phyloP scores from a whole-genome alignment of 2,329 filamentous ascomycete species.

The Nigrospora osmanthi region DNA sequence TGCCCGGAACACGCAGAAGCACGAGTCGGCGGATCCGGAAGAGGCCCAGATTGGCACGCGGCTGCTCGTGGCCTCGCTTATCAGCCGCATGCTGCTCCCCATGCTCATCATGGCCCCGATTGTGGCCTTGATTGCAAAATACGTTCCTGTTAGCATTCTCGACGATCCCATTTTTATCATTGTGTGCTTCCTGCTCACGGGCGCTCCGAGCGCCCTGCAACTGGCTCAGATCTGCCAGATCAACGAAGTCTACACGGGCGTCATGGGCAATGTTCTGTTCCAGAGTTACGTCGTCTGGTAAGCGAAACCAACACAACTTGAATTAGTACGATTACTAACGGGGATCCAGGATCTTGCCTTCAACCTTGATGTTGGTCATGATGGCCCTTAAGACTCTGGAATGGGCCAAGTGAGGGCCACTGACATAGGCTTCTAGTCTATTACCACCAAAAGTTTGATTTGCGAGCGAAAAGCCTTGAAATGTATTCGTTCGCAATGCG shows the following conservation, averaged over 20 bases:
- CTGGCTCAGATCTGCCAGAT: slow-evolving; percentile 97
- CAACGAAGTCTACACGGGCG: slow-evolving; percentile 90
- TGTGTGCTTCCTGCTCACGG: slow-evolving; percentile 92
- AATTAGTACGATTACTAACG: slow-evolving; percentile 15
- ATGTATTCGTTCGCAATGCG: too few relatives aligned
- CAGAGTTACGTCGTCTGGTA: slow-evolving; percentile 95
- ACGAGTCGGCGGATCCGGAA: slow-evolving; percentile 58
- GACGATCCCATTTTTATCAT: slow-evolving; percentile 98
- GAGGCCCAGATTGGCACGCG: slow-evolving; percentile 63
- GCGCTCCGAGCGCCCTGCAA: slow-evolving; percentile 87
- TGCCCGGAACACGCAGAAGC: slow-evolving; percentile 78
- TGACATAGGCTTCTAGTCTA: too few relatives aligned
- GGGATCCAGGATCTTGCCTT: slow-evolving; percentile 72
- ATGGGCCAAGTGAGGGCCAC: slow-evolving; percentile 51
- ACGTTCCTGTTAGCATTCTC: slow-evolving; percentile 83
- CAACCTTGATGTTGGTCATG: slow-evolving; percentile 84
- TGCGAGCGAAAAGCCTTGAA: too few relatives aligned
- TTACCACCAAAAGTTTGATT: too few relatives aligned
- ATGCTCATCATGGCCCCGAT: slow-evolving; percentile 89
- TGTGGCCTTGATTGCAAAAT: slow-evolving; percentile 81
- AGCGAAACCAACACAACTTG: slow-evolving; percentile 23
- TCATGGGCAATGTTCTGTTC: slow-evolving; percentile 89
- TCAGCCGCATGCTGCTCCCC: slow-evolving; percentile 88
- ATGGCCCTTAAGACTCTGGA: slow-evolving; percentile 86
- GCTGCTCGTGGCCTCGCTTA: slow-evolving; percentile 75